Evolutionary conservation across 805 yeast species (phyloP).

Genomic region (Starmerella sp.): DNA sequence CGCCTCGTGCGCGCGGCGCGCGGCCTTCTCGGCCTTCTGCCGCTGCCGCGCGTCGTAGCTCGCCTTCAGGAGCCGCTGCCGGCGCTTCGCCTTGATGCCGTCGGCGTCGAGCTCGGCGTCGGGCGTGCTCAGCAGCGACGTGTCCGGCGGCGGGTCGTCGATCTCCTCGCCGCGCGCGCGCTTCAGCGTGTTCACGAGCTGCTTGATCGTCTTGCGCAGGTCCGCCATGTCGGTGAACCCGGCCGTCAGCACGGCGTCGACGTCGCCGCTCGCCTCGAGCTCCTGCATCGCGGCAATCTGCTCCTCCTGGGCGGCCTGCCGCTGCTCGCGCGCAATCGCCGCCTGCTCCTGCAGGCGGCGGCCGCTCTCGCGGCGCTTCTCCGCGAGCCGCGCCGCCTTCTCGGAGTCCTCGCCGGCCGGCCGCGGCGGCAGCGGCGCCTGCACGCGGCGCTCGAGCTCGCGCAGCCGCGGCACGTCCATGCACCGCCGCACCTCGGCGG

Average conservation of each 20-base stretch:
- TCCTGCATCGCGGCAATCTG: slow-evolving; percentile 54
- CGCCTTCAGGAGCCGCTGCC: slow-evolving; percentile 71
- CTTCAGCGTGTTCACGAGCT: slow-evolving; percentile 13
- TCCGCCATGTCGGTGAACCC: slow-evolving; percentile 36
- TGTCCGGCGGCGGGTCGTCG: slow-evolving; percentile 36
- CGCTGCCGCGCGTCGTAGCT: slow-evolving; percentile 80
- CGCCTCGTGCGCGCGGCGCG: slow-evolving; percentile 47
- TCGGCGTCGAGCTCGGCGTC: slow-evolving; percentile 75
- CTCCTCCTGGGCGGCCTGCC: slow-evolving; percentile 73
- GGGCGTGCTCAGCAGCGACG: slow-evolving; percentile 66
- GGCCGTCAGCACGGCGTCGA: slow-evolving; percentile 56
- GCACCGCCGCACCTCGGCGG: slow-evolving; percentile 45
- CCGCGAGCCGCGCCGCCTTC: slow-evolving; percentile 73
- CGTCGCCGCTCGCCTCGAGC: slow-evolving; percentile 64
- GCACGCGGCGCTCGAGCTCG: slow-evolving; percentile 60
- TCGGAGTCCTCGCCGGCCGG: slow-evolving; percentile 44
- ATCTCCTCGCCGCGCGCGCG: slow-evolving; percentile 40
- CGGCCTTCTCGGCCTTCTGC: slow-evolving; percentile 65
- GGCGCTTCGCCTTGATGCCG: slow-evolving; percentile 73
- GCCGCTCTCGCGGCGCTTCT: slow-evolving; percentile 74
- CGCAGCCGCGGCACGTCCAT: slow-evolving; percentile 56
- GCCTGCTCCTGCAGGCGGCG: slow-evolving; percentile 88
- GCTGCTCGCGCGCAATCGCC: slow-evolving; percentile 68
- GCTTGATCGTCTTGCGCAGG: slow-evolving; percentile 50
- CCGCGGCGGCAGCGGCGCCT: slow-evolving; percentile 61